phyloP scores from a whole-genome alignment of 208 protist genomes.

The Wallacemonas collosoma region DNA sequence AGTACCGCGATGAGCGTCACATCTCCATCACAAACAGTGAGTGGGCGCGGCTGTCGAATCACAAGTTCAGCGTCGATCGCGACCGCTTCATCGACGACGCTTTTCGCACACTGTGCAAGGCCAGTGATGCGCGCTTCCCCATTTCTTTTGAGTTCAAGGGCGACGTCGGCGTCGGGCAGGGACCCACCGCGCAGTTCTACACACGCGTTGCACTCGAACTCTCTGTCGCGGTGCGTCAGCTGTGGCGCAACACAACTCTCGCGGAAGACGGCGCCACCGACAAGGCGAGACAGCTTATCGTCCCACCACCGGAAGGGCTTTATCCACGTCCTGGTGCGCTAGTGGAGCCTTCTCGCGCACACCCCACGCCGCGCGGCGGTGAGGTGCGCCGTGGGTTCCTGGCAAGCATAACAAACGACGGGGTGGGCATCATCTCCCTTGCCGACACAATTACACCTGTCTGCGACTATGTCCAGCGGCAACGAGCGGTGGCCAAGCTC shows the following conservation, averaged over 20 bases:
- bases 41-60: slow-evolving; percentile 71
- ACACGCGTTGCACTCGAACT: slow-evolving; percentile 70
- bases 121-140: slow-evolving; percentile 63
- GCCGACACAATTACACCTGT: slow-evolving; percentile 17
- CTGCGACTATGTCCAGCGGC: slow-evolving; percentile 50
- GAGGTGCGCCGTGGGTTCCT: slow-evolving; percentile 8
- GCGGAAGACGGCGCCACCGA: neutral
- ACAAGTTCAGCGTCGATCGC: slow-evolving; percentile 84
- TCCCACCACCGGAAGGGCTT: slow-evolving; percentile 31
- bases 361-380: neutral
- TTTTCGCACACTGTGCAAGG: slow-evolving; percentile 64
- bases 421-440: slow-evolving; percentile 15
- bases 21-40: slow-evolving; percentile 58
- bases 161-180: slow-evolving; percentile 87
- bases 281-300: slow-evolving; percentile 16
- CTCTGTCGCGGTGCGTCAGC: slow-evolving; percentile 29
- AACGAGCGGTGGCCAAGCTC: slow-evolving; percentile 40
- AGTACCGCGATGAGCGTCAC: slow-evolving; percentile 42
- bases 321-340: slow-evolving; percentile 20
- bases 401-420: slow-evolving; percentile 12
- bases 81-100: slow-evolving; percentile 62
- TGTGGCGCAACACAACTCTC: slow-evolving; percentile 55
- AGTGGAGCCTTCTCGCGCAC: neutral
- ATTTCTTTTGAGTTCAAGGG: slow-evolving; percentile 90
- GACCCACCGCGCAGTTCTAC: slow-evolving; percentile 92